These are phyloP conservation scores for Phialophora macrospora DNA, from an alignment of 2,329 filamentous ascomycete species.

Conservation along the genomic window DNA sequence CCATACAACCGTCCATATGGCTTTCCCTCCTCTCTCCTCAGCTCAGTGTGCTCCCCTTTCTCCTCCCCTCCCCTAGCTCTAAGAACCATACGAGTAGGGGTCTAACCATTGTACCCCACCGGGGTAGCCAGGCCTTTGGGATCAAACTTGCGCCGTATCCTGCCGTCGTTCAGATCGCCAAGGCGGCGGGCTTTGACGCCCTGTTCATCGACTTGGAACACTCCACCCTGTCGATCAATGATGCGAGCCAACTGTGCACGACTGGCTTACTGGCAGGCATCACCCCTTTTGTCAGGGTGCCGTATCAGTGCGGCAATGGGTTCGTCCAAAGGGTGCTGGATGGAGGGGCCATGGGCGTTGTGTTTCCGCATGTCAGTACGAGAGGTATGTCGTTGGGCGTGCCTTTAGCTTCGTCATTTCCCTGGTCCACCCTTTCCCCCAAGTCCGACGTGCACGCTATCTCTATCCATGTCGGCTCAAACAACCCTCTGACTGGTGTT, in stretches of 20 bases:
- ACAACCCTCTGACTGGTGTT: neutral
- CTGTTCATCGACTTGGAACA: constrained; percentile 51
- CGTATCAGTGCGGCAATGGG: constrained; percentile 44
- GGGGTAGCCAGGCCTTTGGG: constrained; percentile 31
- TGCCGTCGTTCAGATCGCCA: constrained; percentile 45
- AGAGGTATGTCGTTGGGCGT: constrained; percentile 16
- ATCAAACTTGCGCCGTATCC: constrained; percentile 42
- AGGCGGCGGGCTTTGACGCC: constrained; percentile 45
- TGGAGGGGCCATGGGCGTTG: constrained; percentile 28
- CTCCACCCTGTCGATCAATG: constrained; percentile 42
- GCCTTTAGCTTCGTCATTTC: neutral
- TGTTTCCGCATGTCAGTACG: constrained; percentile 30
- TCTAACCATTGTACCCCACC: neutral
- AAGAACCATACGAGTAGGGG: neutral
- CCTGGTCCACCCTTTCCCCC: neutral
- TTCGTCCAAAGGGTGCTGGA: constrained; percentile 36
- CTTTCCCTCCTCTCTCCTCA: no score
- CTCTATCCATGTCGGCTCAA: neutral
- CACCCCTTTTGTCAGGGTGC: constrained; percentile 33
- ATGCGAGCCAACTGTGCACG: constrained; percentile 43
- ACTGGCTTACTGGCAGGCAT: constrained; percentile 40
- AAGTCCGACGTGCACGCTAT: neutral
- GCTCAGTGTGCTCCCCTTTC: neutral
- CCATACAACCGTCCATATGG: neutral
- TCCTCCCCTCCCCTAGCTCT: no score